Base-by-base conservation (phyloP, 2,329 filamentous ascomycete genomes). In the Polychaeton citri region DNA sequence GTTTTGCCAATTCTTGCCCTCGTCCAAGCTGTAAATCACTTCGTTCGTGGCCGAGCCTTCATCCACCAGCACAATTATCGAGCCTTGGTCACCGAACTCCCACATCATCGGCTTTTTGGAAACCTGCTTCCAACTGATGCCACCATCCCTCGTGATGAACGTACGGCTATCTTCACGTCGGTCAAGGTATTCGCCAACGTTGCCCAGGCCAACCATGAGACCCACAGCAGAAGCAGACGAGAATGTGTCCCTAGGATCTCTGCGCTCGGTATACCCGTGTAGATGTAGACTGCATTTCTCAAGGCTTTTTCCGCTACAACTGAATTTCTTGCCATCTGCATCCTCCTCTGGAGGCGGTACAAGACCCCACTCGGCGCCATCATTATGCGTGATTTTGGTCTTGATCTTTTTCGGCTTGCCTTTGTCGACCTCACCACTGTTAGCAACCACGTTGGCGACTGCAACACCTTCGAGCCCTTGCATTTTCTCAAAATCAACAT, bases 401-500 rank as follows among this genome's bases (percentile, higher is more conserved):
- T 85, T 84, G 34, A 95, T 69, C 54, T 77, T 79, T 68, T 98
- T 98, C 30, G 69, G 65, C 16, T 71, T 68, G 13, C 76, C 76
- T 31, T 69, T 66, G 35, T 73, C 64, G 9, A 73, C 66, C 20
- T 78, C 74, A 21, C 80, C 66, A 18, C 69, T 62, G 51, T 96
- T 96, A 33, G 72, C 68, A 13, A 98, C 84, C 6, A 83, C 65
- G 51, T 98, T 98, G 52, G 86, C 83, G 44, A 98, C 59, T 12
- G 79, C 76, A 34, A 98, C 84, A 30, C 90, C 90, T 58, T 98
- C 88, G 10, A 98, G 68, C 2, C 86, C 86, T 33, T 82, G 73
- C 67, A 95, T 85, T 64, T 93, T 95, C 57, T 98, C 90, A 58
- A 93, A 98, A 55, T 98, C 90, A 31, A 94, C 88, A 51, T 79